Conservation (phyloP, 257 asterid species). For the Ilex asprella region DNA sequence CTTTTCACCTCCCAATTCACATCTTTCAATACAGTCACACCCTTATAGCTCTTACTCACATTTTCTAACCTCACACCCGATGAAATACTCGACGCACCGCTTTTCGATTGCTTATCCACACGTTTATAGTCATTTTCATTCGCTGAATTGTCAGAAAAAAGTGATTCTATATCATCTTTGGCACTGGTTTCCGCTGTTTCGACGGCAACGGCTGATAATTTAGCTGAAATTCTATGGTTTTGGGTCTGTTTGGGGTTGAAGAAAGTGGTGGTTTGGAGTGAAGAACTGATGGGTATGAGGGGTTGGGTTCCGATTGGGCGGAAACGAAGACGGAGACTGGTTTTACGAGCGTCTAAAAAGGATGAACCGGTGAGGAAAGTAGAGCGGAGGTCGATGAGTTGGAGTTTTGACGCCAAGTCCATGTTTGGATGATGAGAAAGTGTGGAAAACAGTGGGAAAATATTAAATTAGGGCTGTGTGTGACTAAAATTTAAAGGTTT, state of each 20-base stretch:
- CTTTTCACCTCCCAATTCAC: conserved; percentile 94
- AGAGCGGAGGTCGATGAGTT: conserved; percentile 48
- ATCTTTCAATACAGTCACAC: conserved; percentile 72
- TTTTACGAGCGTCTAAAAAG: conserved; percentile 1
- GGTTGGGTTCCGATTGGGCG: conserved; percentile 21
- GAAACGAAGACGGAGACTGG: conserved; percentile 26
- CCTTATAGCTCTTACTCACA: conserved; percentile 74
- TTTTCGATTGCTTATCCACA: conserved; percentile 29
- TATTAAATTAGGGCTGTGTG: conserved; percentile 1
- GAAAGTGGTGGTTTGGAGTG: neutral
- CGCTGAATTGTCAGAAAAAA: conserved; percentile 38
- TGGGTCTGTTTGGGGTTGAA: conserved; percentile 16
- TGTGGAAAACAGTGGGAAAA: conserved; percentile 3
- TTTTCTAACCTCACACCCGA: conserved; percentile 87
- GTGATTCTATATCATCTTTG: conserved; percentile 63
- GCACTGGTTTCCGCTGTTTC: conserved; percentile 56
- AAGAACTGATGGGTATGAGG: neutral
- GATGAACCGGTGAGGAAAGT: conserved; percentile 48
- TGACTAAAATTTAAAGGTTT: neutral
- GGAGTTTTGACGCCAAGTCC: conserved; percentile 52
- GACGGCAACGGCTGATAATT: conserved; percentile 53
- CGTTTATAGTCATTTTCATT: conserved; percentile 37
- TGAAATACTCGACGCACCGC: conserved; percentile 78
- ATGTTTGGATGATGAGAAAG: conserved; percentile 14
- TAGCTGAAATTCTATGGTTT: conserved; percentile 30